Conservation (phyloP, 2,329 filamentous ascomycete genomes). For the Ilyonectria destructans region DNA sequence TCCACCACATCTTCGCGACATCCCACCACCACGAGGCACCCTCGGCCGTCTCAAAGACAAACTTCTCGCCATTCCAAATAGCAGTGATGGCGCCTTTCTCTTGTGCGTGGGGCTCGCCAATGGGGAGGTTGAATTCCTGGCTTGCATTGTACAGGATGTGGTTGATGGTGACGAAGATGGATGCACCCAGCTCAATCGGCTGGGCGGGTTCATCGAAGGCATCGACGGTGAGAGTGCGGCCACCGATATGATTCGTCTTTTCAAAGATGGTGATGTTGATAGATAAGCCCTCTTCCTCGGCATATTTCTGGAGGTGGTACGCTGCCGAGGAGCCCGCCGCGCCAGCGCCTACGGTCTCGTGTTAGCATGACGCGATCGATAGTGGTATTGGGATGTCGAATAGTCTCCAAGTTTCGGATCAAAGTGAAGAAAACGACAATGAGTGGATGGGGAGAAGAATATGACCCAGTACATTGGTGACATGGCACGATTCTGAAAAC, state of each 20-base stretch:
- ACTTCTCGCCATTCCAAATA: constrained; percentile 86
- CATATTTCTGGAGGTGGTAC: constrained; percentile 84
- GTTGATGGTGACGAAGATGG: constrained; percentile 92
- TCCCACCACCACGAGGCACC: constrained; percentile 83
- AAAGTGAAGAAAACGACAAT: neutral
- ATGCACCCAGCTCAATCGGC: constrained; percentile 90
- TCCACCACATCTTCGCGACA: constrained; percentile 84
- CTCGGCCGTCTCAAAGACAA: constrained; percentile 78
- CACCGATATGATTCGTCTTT: constrained; percentile 82
- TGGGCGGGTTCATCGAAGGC: constrained; percentile 77
- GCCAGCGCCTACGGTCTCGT: constrained; percentile 79
- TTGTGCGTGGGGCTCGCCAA: constrained; percentile 62
- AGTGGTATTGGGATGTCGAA: neutral
- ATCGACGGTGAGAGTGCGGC: constrained; percentile 88
- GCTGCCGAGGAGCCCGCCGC: constrained; percentile 90
- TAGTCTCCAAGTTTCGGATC: neutral
- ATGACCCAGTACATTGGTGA: neutral
- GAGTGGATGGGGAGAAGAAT: neutral
- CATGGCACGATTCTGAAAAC: neutral
- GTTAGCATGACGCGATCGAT: constrained; percentile 24
- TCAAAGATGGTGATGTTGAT: constrained; percentile 93
- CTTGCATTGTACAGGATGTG: constrained; percentile 84
- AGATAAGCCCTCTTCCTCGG: constrained; percentile 70
- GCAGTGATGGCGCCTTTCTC: constrained; percentile 74
- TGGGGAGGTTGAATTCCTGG: constrained; percentile 78